Evolutionary conservation across 2,329 filamentous ascomycete genomes (phyloP), one percentile per base, ranked within the genome.

Genomic region (Penicillium sp.): DNA sequence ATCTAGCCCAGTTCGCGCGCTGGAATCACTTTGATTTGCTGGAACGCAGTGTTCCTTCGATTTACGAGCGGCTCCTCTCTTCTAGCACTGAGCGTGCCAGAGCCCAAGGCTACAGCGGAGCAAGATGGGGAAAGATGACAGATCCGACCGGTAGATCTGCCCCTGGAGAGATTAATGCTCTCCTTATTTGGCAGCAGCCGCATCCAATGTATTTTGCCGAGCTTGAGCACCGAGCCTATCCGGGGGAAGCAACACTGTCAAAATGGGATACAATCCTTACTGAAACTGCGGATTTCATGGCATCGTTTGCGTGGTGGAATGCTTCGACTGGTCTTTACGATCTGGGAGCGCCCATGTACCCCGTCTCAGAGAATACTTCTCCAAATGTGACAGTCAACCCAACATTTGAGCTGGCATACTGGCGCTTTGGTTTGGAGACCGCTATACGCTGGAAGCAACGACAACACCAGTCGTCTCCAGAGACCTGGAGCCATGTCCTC

Each of bases 11-110:
- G 5, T 59, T 59, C 27, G 53, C 57, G 10, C 49, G 57, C 36
- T 59, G 57, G 57, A 54, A 54, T 19, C 57, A 59, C 41, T 55
- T 52, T 16, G 57, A 55, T n/a, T 31, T 59, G 14, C 39, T 59
- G 37, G 35, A 54, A 2, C 39, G 57, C n/a, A 59, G 53, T 50
- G 7, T 46, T 16, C 43, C 43, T 31, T 46, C 43, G 10, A 46
- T 46, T 31, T 46, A 46, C 14, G 43, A 46, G 43, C 22, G 43
- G 6, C 24, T 46, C 6, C 43, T 46, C 16, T 19, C 43, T 18
- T 46, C 43, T 5, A 31, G 43, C 24, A 31, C 31, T 27, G 14
- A 3, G 7, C 43, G 43, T 46, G 43, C 43, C 3, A 46, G 11
- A 3, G 24, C 18, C 0, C 43, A 46, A 18, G 43, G 43, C 1